A percentile compares a stretch with the other conserved stretches of the same genome.
These are phyloP conservation scores for Coriolopsis trogii DNA, from an alignment of 1,284 basidiomycete genomes.

Conservation along the genomic window DNA sequence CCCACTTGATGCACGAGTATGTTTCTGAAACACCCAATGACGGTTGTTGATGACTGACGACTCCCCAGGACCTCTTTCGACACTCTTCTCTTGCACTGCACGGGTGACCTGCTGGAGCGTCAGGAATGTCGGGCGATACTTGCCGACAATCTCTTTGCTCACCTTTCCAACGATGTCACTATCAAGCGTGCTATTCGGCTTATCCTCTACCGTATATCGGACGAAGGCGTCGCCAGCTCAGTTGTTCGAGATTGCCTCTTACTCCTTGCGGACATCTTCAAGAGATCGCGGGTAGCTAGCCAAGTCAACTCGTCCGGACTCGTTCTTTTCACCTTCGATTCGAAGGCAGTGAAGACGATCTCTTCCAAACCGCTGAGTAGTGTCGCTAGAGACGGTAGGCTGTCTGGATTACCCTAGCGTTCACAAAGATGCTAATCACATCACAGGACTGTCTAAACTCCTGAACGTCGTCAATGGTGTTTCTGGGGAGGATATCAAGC, in stretches of 20 bases:
- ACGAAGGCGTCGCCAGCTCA: neutral
- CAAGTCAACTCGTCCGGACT: neutral
- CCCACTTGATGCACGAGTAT: slow-evolving; percentile 8
- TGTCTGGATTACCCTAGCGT: too few species aligned
- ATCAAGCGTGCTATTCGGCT: slow-evolving; percentile 42
- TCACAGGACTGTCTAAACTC: slow-evolving; percentile 35
- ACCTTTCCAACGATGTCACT: slow-evolving; percentile 27
- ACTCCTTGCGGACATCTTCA: slow-evolving; percentile 18
- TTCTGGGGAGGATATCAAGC: slow-evolving; percentile 28
- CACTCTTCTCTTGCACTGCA: slow-evolving; percentile 48
- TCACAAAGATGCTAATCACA: neutral
- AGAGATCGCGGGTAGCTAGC: neutral
- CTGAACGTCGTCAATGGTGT: slow-evolving; percentile 30
- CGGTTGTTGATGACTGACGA: neutral
- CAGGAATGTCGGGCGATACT: slow-evolving; percentile 28
- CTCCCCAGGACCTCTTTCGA: slow-evolving; percentile 44
- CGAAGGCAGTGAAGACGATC: too few species aligned
- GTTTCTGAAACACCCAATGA: neutral
- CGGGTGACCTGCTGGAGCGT: slow-evolving; percentile 27
- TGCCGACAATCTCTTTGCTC: slow-evolving; percentile 35
- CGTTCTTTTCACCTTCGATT: slow-evolving; percentile 15
- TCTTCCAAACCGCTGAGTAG: slow-evolving; percentile 26
- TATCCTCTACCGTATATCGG: slow-evolving; percentile 42
- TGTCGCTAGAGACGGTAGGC: slow-evolving; percentile 38
- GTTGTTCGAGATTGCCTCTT: slow-evolving; percentile 12